Evolutionary conservation across 108 stramenopile genomes (phyloP).

Genomic region (Bacterosira constricta): DNA sequence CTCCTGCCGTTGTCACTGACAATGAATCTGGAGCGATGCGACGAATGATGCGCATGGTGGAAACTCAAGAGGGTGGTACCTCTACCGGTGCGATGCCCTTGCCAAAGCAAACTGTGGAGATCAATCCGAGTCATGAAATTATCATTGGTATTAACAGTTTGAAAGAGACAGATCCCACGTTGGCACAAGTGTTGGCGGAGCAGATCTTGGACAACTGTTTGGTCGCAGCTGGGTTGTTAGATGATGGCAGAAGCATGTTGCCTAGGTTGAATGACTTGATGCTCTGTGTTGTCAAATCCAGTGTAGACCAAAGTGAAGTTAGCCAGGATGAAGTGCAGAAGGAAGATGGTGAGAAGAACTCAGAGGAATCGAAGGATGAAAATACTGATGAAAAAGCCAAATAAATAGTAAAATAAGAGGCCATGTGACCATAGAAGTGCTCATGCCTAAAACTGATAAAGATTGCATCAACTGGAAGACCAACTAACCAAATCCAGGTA

Average conservation of each 20-base stretch:
- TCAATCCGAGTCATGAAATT: conserved; percentile 96
- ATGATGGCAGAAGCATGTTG: conserved; percentile 95
- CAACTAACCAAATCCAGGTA: no score
- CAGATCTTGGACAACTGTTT: conserved; percentile 98
- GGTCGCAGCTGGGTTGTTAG: conserved; percentile 95
- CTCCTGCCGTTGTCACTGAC: conserved; percentile 98
- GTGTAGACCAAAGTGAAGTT: conserved; percentile 26
- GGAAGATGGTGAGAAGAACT: background rate
- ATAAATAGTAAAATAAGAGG: no score
- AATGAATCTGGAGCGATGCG: conserved; percentile 95
- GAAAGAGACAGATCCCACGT: conserved; percentile 63
- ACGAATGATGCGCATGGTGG: conserved; percentile 98
- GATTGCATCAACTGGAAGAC: no score
- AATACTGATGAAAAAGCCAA: background rate
- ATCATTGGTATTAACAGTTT: conserved; percentile 78
- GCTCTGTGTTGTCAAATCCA: conserved; percentile 72
- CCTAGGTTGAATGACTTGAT: conserved; percentile 92
- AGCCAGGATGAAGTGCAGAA: background rate
- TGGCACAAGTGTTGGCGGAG: conserved; percentile 86
- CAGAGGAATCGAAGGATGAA: background rate
- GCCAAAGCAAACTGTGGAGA: conserved; percentile 94
- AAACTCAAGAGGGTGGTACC: conserved; percentile 80
- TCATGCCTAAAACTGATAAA: no score
- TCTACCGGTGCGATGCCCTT: conserved; percentile 67
- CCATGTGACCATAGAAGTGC: no score